Conservation (phyloP, 2,329 filamentous ascomycete species). For the Fusarium sp. region DNA sequence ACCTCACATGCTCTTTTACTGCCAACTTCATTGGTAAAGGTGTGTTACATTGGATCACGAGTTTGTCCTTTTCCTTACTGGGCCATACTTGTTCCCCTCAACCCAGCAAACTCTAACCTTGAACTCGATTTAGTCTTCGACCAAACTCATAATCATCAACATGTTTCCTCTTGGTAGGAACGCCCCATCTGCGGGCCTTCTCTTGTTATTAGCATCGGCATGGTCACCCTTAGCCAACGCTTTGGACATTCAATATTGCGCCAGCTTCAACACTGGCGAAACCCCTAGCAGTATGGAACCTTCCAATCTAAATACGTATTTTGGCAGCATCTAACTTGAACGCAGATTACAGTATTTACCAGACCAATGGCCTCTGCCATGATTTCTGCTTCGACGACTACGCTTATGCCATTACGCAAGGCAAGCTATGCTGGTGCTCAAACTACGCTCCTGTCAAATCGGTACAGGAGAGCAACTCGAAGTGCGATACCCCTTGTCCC, state of each 20-base stretch:
- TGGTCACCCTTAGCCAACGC: constrained; percentile 44
- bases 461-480: constrained; percentile 53
- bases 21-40: constrained; percentile 39
- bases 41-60: constrained; percentile 28
- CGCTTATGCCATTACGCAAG: constrained; percentile 77
- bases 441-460: constrained; percentile 69
- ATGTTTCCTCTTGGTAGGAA: constrained; percentile 43
- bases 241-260: constrained; percentile 51
- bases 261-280: constrained; percentile 53
- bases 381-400: constrained; percentile 67
- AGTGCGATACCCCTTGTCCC: constrained; percentile 72
- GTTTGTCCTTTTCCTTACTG: not conserved
- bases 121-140: constrained; percentile 19
- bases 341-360: constrained; percentile 66
- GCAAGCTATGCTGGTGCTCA: constrained; percentile 78
- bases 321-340: not conserved
- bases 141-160: constrained; percentile 24
- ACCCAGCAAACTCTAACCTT: constrained; percentile 22
- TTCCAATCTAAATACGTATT: not conserved
- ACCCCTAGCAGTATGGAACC: constrained; percentile 49
- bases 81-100: not conserved
- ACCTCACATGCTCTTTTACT: constrained; percentile 29
- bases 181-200: constrained; percentile 31
- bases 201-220: constrained; percentile 44
- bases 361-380: constrained; percentile 77